Percentiles rank a stretch among this genome's conserved stretches.
These are phyloP conservation scores for Zymoseptoria pseudotritici DNA, from an alignment of 2,329 filamentous ascomycete genomes.

Conservation along the genomic window DNA sequence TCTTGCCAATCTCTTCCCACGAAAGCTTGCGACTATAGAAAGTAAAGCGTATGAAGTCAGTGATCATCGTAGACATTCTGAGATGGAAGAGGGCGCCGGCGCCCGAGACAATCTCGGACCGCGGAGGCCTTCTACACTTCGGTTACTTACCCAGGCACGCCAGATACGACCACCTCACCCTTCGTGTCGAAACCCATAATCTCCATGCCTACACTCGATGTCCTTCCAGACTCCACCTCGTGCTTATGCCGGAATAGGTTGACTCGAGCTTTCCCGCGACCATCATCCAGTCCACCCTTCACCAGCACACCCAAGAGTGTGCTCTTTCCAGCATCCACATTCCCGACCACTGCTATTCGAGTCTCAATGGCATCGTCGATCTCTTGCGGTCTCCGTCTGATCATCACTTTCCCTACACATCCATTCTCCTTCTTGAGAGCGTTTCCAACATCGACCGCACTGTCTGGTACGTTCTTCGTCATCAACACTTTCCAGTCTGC, in stretches of 20 bases:
- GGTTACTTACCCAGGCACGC: conserved; percentile 77
- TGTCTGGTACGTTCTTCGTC: conserved; percentile 77
- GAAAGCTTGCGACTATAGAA: no score
- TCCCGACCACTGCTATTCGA: conserved; percentile 91
- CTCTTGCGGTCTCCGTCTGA: conserved; percentile 64
- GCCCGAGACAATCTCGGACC: no score
- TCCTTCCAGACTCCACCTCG: conserved; percentile 90
- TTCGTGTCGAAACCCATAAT: conserved; percentile 94
- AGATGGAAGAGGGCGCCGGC: no score
- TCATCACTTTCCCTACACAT: conserved; percentile 76
- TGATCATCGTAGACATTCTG: no score
- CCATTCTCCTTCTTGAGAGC: conserved; percentile 59
- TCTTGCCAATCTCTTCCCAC: conserved; percentile 95
- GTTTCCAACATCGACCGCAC: conserved; percentile 61
- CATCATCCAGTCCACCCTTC: conserved; percentile 91
- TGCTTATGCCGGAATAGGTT: conserved; percentile 98
- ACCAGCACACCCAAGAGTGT: conserved; percentile 93
- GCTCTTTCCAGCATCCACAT: conserved; percentile 95
- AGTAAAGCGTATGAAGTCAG: no score
- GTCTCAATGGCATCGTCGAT: conserved; percentile 92
- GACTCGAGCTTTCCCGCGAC: conserved; percentile 83
- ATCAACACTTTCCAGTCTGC: conserved; percentile 77
- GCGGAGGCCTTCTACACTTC: no score
- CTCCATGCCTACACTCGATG: conserved; percentile 96
- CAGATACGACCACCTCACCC: conserved; percentile 74